Evolutionary conservation across 106 monocot species (phyloP).

Genomic region (Narthecium ossifragum): DNA sequence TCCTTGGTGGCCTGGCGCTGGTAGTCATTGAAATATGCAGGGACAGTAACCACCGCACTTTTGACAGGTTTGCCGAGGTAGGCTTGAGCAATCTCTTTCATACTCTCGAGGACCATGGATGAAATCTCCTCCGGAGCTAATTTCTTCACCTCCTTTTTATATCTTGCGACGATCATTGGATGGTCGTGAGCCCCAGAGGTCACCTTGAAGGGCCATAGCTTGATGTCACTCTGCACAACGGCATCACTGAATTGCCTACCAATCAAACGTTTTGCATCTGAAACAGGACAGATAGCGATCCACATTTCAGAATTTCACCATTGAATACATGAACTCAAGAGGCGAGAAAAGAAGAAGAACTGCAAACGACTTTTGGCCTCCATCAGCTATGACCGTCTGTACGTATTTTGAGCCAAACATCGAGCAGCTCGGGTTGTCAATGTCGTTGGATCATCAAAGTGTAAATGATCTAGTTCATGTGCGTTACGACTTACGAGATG

Average conservation of each 20-base stretch:
- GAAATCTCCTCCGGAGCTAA: slow-evolving; percentile 36
- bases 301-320: no score
- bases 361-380: no score
- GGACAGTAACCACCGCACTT: slow-evolving; percentile 34
- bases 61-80: slow-evolving; percentile 19
- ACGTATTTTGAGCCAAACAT: no score
- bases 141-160: slow-evolving; percentile 33
- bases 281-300: not conserved
- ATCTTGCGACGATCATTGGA: slow-evolving; percentile 33
- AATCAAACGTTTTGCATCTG: slow-evolving; percentile 53
- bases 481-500: no score
- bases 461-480: no score
- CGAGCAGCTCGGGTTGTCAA: no score
- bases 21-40: slow-evolving; percentile 31
- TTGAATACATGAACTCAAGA: no score
- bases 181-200: slow-evolving; percentile 32
- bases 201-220: slow-evolving; percentile 47
- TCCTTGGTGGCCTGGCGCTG: slow-evolving; percentile 25
- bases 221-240: slow-evolving; percentile 35
- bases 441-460: no score
- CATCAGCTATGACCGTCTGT: no score
- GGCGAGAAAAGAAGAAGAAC: not conserved
- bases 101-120: slow-evolving; percentile 26
- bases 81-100: slow-evolving; percentile 31
- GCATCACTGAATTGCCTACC: slow-evolving; percentile 33